Percentiles rank a stretch among this genome's conserved stretches.
These are phyloP conservation scores for Medicago lupulina DNA, from an alignment of 306 rosid species.

Conservation along the genomic window DNA sequence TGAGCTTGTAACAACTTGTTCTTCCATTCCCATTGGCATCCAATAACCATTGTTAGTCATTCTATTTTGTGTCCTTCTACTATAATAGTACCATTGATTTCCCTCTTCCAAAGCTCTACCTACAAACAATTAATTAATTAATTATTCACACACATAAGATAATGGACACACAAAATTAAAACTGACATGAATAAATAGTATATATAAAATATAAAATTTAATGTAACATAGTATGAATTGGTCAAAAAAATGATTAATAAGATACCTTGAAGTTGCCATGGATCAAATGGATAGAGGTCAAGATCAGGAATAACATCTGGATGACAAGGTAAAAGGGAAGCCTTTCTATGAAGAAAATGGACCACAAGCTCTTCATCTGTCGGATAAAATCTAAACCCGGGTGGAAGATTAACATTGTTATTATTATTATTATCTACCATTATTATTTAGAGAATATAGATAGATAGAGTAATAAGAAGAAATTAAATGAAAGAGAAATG, in stretches of 20 bases:
- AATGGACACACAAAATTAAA: no score
- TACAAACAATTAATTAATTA: constrained; percentile 27
- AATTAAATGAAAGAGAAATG: constrained; percentile 8
- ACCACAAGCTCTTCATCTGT: constrained; percentile 94
- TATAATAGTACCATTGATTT: constrained; percentile 87
- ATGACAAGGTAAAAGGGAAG: constrained; percentile 81
- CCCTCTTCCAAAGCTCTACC: constrained; percentile 92
- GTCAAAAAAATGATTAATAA: background rate
- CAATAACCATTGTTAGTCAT: constrained; percentile 72
- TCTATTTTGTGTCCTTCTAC: constrained; percentile 75
- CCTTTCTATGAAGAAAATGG: constrained; percentile 92
- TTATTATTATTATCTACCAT: constrained; percentile 63
- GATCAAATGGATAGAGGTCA: constrained; percentile 77
- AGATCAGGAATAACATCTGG: constrained; percentile 99
- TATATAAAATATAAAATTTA: background rate
- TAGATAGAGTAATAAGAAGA: background rate
- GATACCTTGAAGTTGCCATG: constrained; percentile 86
- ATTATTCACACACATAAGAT: no score
- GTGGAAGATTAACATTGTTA: constrained; percentile 76
- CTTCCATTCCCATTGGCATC: constrained; percentile 76
- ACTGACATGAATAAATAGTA: background rate
- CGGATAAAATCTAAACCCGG: constrained; percentile 87
- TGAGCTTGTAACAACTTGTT: constrained; percentile 57
- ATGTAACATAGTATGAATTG: no score
- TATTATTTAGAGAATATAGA: background rate